These are phyloP conservation scores for Serendipita indica DNA, from an alignment of 768 basidiomycete species.

Conservation along the genomic window DNA sequence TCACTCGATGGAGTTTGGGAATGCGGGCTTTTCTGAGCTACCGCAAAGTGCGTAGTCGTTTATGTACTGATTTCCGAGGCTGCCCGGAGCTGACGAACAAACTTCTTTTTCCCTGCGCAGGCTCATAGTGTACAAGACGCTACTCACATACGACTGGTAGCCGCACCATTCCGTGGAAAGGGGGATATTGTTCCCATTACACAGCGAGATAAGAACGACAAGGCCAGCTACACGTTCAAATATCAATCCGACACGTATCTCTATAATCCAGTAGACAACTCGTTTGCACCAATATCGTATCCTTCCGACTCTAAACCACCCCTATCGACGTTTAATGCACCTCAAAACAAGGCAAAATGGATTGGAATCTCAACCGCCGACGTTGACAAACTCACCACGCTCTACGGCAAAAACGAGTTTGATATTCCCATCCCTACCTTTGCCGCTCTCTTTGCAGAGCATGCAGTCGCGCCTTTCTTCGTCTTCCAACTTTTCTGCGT, in stretches of 20 bases:
- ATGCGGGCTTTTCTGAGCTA: conserved; percentile 74
- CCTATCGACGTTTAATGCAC: conserved; percentile 42
- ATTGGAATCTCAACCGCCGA: conserved; percentile 37
- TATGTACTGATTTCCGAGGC: background rate
- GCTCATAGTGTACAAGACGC: conserved; percentile 46
- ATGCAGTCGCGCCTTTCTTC: conserved; percentile 97
- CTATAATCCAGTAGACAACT: conserved; percentile 33
- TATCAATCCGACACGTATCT: conserved; percentile 93
- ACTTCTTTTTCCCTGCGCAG: conserved; percentile 34
- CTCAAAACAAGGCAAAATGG: conserved; percentile 16
- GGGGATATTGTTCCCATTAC: conserved; percentile 64
- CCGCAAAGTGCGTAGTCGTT: conserved; percentile 35
- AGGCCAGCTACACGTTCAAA: conserved; percentile 64
- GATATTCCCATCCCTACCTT: conserved; percentile 96
- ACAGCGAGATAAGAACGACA: conserved; percentile 26
- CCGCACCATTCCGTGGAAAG: conserved; percentile 65
- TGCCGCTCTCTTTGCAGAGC: conserved; percentile 79
- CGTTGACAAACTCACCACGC: conserved; percentile 36
- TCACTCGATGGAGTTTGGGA: conserved; percentile 76
- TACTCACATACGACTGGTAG: conserved; percentile 66
- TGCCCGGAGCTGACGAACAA: background rate
- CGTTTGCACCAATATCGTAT: conserved; percentile 75
- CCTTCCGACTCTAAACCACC: conserved; percentile 61
- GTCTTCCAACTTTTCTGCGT: conserved; percentile 99
- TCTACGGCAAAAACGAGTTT: conserved; percentile 91